These are phyloP conservation scores for Huiozyma sinensis DNA, from an alignment of 805 yeast species.

Conservation along the genomic window DNA sequence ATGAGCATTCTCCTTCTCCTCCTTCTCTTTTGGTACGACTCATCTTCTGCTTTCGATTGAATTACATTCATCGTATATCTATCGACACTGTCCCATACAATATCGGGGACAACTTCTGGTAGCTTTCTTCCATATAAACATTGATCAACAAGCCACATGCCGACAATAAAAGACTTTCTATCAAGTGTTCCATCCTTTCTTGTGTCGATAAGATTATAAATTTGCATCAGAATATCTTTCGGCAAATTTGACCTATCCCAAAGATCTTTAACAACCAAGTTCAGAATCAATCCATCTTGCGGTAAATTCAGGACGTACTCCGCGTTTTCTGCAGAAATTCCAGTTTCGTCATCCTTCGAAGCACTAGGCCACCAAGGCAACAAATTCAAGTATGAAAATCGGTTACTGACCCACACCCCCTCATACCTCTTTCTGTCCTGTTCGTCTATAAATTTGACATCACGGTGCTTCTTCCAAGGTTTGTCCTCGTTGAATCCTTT, in stretches of 20 bases:
- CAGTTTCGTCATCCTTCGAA: neutral
- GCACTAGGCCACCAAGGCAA: conserved; percentile 24
- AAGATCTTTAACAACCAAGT: conserved; percentile 54
- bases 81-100: conserved; percentile 74
- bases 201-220: conserved; percentile 64
- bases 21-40: conserved; percentile 11
- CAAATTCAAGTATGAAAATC: conserved; percentile 46
- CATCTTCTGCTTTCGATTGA: conserved; percentile 5
- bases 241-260: conserved; percentile 77
- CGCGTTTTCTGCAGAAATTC: neutral
- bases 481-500: conserved; percentile 64
- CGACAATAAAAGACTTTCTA: conserved; percentile 80
- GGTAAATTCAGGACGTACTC: conserved; percentile 9
- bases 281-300: conserved; percentile 28
- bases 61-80: conserved; percentile 11
- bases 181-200: conserved; percentile 64
- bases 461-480: conserved; percentile 86
- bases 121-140: conserved; percentile 87
- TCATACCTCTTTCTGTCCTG: conserved; percentile 82
- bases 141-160: conserved; percentile 97
- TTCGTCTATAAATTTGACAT: conserved; percentile 40
- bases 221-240: conserved; percentile 43
- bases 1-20: conserved; percentile 13
- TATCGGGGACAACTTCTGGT: conserved; percentile 56
- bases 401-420: conserved; percentile 87